A percentile compares a stretch with the other conserved stretches of the same genome.
phyloP scores from a whole-genome alignment of 805 yeast species.

The Candida insectorum region DNA sequence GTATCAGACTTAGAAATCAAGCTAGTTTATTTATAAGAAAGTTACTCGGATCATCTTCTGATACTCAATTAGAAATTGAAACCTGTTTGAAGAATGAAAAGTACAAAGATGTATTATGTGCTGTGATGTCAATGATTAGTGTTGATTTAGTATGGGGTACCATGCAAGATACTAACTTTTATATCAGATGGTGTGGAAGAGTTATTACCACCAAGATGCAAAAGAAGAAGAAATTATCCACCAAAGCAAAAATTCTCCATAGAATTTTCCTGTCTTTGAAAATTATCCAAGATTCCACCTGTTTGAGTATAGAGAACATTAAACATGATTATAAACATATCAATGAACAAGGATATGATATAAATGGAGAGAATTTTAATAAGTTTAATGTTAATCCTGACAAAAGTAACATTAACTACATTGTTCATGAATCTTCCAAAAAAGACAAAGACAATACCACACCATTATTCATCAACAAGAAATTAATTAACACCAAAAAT shows the following conservation, averaged over 20 bases:
- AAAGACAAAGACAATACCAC: constrained; percentile 17
- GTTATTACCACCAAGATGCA: constrained; percentile 69
- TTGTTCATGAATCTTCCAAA: constrained; percentile 14
- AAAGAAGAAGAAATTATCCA: constrained; percentile 58
- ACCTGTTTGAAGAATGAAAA: constrained; percentile 51
- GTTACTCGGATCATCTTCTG: constrained; percentile 40
- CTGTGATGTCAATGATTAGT: constrained; percentile 81
- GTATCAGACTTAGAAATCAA: constrained; percentile 70
- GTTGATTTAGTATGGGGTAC: constrained; percentile 90
- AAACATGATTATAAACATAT: constrained; percentile 15
- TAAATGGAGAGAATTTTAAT: constrained; percentile 29
- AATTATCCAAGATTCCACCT: constrained; percentile 74
- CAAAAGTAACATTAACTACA: constrained; percentile 16
- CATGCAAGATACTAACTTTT: constrained; percentile 78
- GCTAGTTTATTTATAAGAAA: constrained; percentile 65
- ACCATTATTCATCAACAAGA: constrained; percentile 40
- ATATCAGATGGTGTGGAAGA: constrained; percentile 72
- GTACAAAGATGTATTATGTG: constrained; percentile 80
- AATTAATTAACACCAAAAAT: constrained; percentile 43
- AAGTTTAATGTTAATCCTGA: constrained; percentile 8
- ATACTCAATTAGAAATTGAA: constrained; percentile 38
- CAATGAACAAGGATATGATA: constrained; percentile 35
- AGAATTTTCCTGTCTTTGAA: constrained; percentile 74
- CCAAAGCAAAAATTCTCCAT: constrained; percentile 75
- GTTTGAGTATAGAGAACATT: constrained; percentile 34